A percentile compares a stretch with the other conserved stretches of the same genome.
Evolutionary conservation across 2,329 filamentous ascomycete genomes (phyloP).

Genomic region (Hymenoscyphus occultus): DNA sequence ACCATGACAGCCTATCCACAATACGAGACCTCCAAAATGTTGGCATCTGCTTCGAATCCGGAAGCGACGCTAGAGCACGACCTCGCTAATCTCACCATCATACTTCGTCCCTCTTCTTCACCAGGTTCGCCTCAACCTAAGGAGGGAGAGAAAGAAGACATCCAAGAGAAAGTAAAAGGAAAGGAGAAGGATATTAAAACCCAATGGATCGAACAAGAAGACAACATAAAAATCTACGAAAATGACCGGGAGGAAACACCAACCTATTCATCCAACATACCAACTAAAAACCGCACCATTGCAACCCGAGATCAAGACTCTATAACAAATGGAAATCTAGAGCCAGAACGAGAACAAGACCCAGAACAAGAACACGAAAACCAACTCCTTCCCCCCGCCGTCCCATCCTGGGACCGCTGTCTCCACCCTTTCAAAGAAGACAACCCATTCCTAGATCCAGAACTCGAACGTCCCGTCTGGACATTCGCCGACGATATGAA

Average conservation of each 20-base stretch:
- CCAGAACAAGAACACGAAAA: too few relatives aligned
- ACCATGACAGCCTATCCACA: neutral
- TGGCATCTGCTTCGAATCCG: neutral
- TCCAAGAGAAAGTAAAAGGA: neutral
- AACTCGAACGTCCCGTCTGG: neutral
- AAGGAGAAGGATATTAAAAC: neutral
- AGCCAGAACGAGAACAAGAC: too few relatives aligned
- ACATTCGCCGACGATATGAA: neutral
- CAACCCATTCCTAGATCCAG: neutral
- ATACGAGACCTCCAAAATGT: neutral
- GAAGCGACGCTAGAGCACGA: neutral
- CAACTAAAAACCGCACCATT: too few relatives aligned
- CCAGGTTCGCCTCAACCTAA: accelerated
- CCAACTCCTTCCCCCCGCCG: too few relatives aligned
- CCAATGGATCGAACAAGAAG: neutral
- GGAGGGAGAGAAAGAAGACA: neutral
- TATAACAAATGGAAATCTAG: too few relatives aligned
- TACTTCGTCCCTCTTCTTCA: neutral
- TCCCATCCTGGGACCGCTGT: neutral
- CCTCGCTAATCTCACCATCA: neutral
- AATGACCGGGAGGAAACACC: neutral
- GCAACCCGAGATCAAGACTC: too few relatives aligned
- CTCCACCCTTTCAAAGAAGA: neutral
- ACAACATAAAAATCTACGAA: neutral
- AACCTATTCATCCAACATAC: neutral